Base-by-base conservation (phyloP, 2,329 filamentous ascomycete genomes). In the Teratosphaeria pseudoeucalypti region DNA sequence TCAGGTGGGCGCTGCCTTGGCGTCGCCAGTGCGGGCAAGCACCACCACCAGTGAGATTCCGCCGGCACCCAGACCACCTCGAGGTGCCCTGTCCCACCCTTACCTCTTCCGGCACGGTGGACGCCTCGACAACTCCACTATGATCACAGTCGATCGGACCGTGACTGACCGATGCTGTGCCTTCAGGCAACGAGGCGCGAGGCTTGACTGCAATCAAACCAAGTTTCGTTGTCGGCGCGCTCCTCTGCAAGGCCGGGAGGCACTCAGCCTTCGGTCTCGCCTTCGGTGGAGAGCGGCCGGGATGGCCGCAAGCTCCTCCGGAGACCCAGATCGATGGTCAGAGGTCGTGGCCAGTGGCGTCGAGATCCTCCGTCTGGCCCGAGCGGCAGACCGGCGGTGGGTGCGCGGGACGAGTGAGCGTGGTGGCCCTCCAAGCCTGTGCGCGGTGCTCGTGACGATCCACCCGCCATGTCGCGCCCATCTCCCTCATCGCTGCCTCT, bases 1-100 rank as follows among this genome's bases (percentile, higher is more conserved):
- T 56, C 39, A 57, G 52, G 57, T 56, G 54, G 52, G 55, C 58
- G 54, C 49, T 52, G 14, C 43, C 53, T 32, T 27, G 52, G 58
- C 56, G 55, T 23, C 43, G 39, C 52, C 52, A 34, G 27, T n/a
- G 29, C 27, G 14, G 14, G 52, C 52, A 16, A 32, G 43, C 43
- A 49, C 43, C 43, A 49, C 43, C 43, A 19, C 43, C 43, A 39
- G 37, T 32, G 4, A 23, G 29, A 32, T 32, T 32, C 52, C 52
- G 52, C 52, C 19, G 23, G 23, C 52, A 53, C 52, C 52, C 27
- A 32, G 52, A 54, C 52, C 52, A 54, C 23, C 23, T 23, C 23
- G 2, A 23, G 19, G 26, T 26, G 14, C 27, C 52, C 11, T 29
- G 23, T n/a, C 27, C 52, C 52, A 54, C 32, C 52, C 32, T 34